Evolutionary conservation across 2,329 filamentous ascomycete species (phyloP).

Genomic region (Beauveria sp.): DNA sequence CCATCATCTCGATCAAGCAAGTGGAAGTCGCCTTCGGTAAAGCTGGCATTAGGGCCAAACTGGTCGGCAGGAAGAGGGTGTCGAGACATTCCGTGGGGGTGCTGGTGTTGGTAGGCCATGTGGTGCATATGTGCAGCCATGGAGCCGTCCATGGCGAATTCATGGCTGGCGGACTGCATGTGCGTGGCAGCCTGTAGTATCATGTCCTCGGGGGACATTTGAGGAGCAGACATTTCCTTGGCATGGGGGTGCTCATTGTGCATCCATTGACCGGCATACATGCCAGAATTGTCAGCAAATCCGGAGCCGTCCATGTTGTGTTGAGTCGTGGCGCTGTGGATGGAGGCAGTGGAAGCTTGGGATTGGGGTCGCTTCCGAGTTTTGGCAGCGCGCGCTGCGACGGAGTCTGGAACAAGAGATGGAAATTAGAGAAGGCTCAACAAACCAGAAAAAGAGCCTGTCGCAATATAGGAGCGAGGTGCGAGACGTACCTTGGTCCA

Average conservation of each 20-base stretch:
- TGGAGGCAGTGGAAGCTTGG: conserved; percentile 48
- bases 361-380: conserved; percentile 45
- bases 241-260: conserved; percentile 34
- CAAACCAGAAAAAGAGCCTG: conserved; percentile 15
- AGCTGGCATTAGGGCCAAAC: conserved; percentile 44
- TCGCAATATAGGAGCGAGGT: neutral
- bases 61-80: conserved; percentile 49
- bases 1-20: conserved; percentile 53
- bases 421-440: neutral
- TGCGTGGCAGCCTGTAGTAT: conserved; percentile 51
- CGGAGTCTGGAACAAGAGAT: conserved; percentile 20
- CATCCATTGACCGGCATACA: conserved; percentile 45
- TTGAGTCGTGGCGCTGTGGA: conserved; percentile 45
- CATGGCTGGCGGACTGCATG: conserved; percentile 43
- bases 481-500: conserved; percentile 29
- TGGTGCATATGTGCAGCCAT: conserved; percentile 38
- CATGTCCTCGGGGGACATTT: conserved; percentile 51
- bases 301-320: conserved; percentile 40
- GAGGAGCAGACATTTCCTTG: conserved; percentile 35
- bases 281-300: conserved; percentile 34
- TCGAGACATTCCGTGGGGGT: conserved; percentile 26
- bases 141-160: conserved; percentile 40
- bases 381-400: conserved; percentile 28
- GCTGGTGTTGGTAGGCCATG: conserved; percentile 36
- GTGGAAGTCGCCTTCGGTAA: conserved; percentile 50